Evolutionary conservation across 805 yeast species (phyloP).

Genomic region (Metschnikowia peoriensis): DNA sequence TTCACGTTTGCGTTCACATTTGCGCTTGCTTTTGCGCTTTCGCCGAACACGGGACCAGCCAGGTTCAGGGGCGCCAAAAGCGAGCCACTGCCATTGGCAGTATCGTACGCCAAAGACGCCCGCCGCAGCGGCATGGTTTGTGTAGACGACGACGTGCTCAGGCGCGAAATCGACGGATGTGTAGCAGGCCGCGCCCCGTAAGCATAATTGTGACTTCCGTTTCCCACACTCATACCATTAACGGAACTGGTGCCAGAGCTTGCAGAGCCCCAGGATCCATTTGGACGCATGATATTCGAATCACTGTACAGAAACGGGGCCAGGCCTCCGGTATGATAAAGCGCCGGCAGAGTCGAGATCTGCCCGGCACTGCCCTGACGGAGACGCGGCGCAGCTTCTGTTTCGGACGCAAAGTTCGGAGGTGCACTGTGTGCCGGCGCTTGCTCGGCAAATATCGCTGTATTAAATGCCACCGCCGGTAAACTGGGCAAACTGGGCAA

Average conservation of each 20-base stretch:
- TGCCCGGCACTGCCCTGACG: not conserved
- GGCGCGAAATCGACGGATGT: not conserved
- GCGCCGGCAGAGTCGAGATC: conserved; percentile 6
- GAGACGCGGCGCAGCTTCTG: not conserved
- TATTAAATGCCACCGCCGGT: conserved; percentile 40
- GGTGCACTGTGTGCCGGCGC: not conserved
- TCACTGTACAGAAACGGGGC: not conserved
- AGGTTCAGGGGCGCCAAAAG: not conserved
- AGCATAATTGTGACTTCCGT: not conserved
- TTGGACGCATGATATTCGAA: not conserved
- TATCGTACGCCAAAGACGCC: conserved; percentile 43
- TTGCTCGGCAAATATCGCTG: conserved; percentile 34
- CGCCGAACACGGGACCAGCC: not conserved
- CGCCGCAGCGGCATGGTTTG: conserved; percentile 25
- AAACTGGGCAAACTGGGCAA: conserved; percentile 9
- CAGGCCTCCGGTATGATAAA: not conserved
- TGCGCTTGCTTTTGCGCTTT: not conserved
- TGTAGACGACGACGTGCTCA: conserved; percentile 6
- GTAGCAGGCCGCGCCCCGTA: not conserved
- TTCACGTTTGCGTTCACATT: not conserved
- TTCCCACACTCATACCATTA: not conserved
- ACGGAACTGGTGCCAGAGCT: not conserved
- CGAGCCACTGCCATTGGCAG: not conserved
- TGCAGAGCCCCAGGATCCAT: conserved; percentile 1
- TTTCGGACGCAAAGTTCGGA: not conserved